phyloP scores from a whole-genome alignment of 768 basidiomycete species.

The Lepiota subincarnata region DNA sequence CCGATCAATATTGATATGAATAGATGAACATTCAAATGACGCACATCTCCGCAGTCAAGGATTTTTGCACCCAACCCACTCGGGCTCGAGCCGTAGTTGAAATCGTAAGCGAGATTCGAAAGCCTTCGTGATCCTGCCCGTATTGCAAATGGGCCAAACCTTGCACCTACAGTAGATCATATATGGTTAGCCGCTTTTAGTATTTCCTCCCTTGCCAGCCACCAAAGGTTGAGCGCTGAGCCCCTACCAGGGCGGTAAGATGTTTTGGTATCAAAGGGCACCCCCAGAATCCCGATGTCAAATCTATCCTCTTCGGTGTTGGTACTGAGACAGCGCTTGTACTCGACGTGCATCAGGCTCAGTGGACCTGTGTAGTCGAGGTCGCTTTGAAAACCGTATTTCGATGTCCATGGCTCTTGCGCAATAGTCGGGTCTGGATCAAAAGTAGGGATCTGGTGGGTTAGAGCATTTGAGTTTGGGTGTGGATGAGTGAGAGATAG shows the following conservation, averaged over 20 bases:
- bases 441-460: too few species aligned
- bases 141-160: slow-evolving; percentile 66
- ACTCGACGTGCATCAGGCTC: slow-evolving; percentile 64
- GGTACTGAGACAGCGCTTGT: slow-evolving; percentile 41
- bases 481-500: too few species aligned
- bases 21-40: slow-evolving; percentile 9
- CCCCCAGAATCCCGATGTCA: slow-evolving; percentile 63
- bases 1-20: not conserved
- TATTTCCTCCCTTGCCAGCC: too few species aligned
- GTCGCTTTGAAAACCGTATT: slow-evolving; percentile 15
- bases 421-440: not conserved
- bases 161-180: slow-evolving; percentile 27
- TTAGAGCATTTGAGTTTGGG: too few species aligned
- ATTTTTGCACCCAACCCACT: slow-evolving; percentile 41
- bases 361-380: slow-evolving; percentile 16
- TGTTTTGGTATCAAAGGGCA: slow-evolving; percentile 57
- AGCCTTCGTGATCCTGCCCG: slow-evolving; percentile 56
- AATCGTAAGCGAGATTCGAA: slow-evolving; percentile 41
- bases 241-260: slow-evolving; percentile 32
- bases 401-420: slow-evolving; percentile 14
- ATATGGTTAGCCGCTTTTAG: too few species aligned
- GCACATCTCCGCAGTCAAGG: slow-evolving; percentile 67
- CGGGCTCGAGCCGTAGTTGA: slow-evolving; percentile 52
- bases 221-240: too few species aligned
- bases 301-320: slow-evolving; percentile 36